Base-by-base conservation (phyloP, 352 stramenopile species). In the Globisporangium cylindrosporum region DNA sequence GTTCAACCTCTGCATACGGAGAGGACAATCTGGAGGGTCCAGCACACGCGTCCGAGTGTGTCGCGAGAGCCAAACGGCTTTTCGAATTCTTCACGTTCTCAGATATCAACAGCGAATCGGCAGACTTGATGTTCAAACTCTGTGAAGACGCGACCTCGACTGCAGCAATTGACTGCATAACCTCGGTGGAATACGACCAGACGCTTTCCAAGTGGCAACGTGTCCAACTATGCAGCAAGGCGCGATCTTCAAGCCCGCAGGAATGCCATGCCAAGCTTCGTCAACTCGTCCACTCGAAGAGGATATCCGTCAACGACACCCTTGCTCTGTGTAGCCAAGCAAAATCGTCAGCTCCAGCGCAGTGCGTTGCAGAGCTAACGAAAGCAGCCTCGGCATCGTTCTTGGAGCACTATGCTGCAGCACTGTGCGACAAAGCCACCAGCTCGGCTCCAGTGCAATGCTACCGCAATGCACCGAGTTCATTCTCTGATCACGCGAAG, bases 401-500 rank as follows among this genome's bases (percentile, higher is more conserved):
- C 60, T 48, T 69, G 3, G 63, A 56, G 3, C 48, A 9, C 4
- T 55, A 67, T 24, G 62, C 59, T 20, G 46, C 59, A 36, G 43
- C 70, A 25, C 57, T 86, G 27, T 86, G 76, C 10, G 59, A 58
- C 41, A 54, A 36, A 15, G 74, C 78, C 36, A 68, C 61, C n/a
- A 79, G 58, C 15, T 51, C 57, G 4, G 70, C 73, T 9, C 78
- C 76, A 56, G 77, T 76, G 29, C 64, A 62, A 32, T 91, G 81
- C 57, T 85, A 81, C 49, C 67, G 63, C 7, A 59, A 41, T 0
- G 64, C 80, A 1, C 81, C 83, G 54, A 41, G 51, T 15, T 64
- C 65, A 4, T 89, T 79, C 65, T 68, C 72, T 1, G 76, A 81
- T 15, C 24, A 70, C 4, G 55, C 80, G 6, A 88, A 88, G 25